phyloP scores from a whole-genome alignment of 345 rosid genomes.

The Populus simonii region DNA sequence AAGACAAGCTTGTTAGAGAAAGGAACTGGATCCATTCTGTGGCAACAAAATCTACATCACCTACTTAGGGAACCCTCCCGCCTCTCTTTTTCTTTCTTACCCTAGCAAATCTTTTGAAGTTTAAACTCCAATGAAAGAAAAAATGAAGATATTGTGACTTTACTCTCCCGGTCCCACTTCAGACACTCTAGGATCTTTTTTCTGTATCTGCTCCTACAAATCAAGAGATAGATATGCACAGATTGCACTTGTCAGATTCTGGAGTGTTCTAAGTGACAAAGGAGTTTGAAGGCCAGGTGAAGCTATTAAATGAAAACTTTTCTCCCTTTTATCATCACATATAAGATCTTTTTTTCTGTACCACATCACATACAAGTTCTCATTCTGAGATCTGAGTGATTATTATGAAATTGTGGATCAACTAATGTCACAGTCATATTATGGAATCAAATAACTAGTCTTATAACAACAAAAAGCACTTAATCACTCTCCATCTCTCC shows the following conservation, averaged over 20 bases:
- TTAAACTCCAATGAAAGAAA: too few species aligned
- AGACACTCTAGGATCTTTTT: too few species aligned
- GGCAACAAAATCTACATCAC: neutral
- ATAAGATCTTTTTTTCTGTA: neutral
- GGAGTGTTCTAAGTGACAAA: neutral
- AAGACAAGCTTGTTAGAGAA: neutral
- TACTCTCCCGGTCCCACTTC: too few species aligned
- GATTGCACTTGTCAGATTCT: too few species aligned
- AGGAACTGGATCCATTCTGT: neutral
- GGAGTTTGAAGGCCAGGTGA: neutral
- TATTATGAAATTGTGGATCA: neutral
- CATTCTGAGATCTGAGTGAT: neutral
- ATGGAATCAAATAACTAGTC: neutral
- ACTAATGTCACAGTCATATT: neutral
- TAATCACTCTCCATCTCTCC: too few species aligned
- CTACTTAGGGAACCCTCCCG: neutral
- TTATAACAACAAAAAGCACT: neutral
- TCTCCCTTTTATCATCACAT: neutral
- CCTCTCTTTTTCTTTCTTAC: neutral
- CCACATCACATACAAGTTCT: neutral
- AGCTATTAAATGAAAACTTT: neutral
- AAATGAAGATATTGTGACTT: too few species aligned
- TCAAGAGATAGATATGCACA: too few species aligned
- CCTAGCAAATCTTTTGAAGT: too few species aligned
- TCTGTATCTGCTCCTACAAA: too few species aligned